These are phyloP conservation scores for Gentiana macrophylla DNA, from an alignment of 257 asterid genomes.

Conservation along the genomic window DNA sequence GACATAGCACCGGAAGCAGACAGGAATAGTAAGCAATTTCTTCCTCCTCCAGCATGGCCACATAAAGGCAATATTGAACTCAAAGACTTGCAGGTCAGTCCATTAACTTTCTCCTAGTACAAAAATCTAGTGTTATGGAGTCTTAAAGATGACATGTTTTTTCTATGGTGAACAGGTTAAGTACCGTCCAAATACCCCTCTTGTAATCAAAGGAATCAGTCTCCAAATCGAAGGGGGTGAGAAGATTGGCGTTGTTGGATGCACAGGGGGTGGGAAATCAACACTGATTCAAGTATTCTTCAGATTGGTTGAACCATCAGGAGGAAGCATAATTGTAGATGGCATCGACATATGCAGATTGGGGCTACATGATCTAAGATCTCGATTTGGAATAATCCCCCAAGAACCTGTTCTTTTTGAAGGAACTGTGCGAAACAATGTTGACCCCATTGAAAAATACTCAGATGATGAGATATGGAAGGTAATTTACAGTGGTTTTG, in stretches of 20 bases:
- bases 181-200: conserved; percentile 83
- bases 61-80: conserved; percentile 59
- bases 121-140: no score
- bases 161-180: conserved; percentile 45
- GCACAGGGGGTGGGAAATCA: conserved; percentile 97
- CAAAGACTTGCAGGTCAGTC: conserved; percentile 44
- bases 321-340: conserved; percentile 65
- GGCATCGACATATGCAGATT: conserved; percentile 54
- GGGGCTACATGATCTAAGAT: conserved; percentile 93
- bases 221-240: conserved; percentile 78
- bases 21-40: conserved; percentile 51
- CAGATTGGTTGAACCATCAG: conserved; percentile 91
- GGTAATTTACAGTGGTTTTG: conserved; percentile 25
- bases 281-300: conserved; percentile 88
- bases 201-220: conserved; percentile 70
- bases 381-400: conserved; percentile 95
- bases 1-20: conserved; percentile 78
- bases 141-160: not conserved
- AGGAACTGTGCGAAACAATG: conserved; percentile 93
- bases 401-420: conserved; percentile 97
- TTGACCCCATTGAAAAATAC: conserved; percentile 73
- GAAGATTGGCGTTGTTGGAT: conserved; percentile 93
- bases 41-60: conserved; percentile 82
- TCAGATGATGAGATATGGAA: conserved; percentile 94
- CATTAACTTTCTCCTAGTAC: not conserved